phyloP scores from a whole-genome alignment of 2,329 filamentous ascomycete species.

The Sporothrix pseudoabietina region DNA sequence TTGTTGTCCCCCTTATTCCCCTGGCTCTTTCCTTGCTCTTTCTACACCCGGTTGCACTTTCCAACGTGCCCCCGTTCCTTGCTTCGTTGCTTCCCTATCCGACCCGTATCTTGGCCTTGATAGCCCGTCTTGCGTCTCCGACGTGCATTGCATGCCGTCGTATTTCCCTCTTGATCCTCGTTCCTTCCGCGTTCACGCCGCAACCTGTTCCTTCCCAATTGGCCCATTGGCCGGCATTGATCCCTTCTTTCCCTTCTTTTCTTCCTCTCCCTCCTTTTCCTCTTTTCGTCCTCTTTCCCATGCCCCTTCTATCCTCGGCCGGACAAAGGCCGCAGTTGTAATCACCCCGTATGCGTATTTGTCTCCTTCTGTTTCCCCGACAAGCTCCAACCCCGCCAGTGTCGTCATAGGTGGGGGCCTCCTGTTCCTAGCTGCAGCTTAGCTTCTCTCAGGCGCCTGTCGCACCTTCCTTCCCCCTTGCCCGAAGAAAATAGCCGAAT shows the following conservation, averaged over 20 bases:
- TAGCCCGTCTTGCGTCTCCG: background rate
- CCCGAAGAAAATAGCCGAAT: background rate
- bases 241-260: background rate
- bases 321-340: background rate
- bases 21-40: background rate
- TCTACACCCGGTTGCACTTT: background rate
- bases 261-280: background rate
- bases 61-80: constrained; percentile 4
- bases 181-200: background rate
- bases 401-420: constrained; percentile 33
- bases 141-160: constrained; percentile 17
- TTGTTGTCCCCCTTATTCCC: background rate
- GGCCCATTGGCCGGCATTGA: background rate
- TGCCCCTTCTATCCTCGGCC: background rate
- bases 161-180: constrained; percentile 7
- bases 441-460: constrained; percentile 1
- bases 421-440: constrained; percentile 1
- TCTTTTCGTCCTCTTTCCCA: background rate
- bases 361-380: background rate
- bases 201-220: constrained; percentile 11
- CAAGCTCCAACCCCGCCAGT: constrained; percentile 28
- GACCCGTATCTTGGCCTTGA: constrained; percentile 16
- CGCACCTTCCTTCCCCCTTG: constrained; percentile 12
- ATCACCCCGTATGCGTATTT: background rate
- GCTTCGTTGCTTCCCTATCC: constrained; percentile 4